These are phyloP conservation scores for Teratosphaeria epicoccoides DNA, from an alignment of 2,329 filamentous ascomycete species.

Conservation along the genomic window DNA sequence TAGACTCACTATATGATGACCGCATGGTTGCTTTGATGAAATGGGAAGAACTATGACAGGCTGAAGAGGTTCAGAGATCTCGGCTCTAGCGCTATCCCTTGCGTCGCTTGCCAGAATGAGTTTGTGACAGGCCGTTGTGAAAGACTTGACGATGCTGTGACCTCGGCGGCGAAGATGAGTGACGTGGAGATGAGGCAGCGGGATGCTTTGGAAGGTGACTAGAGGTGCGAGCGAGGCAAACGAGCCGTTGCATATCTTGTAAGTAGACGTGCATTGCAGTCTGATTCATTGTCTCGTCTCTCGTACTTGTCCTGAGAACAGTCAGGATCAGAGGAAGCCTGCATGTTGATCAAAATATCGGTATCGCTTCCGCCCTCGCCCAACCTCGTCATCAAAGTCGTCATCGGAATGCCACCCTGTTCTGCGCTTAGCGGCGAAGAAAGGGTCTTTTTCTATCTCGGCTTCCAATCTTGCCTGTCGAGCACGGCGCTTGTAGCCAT, in stretches of 20 bases:
- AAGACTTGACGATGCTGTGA: constrained; percentile 62
- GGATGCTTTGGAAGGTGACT: constrained; percentile 72
- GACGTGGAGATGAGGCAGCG: constrained; percentile 71
- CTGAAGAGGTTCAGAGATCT: constrained; percentile 80
- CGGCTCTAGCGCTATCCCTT: constrained; percentile 91
- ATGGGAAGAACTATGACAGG: constrained; percentile 62
- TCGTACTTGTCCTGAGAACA: no score
- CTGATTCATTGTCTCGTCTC: constrained; percentile 11
- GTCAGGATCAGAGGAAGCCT: not conserved
- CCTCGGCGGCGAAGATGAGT: constrained; percentile 73
- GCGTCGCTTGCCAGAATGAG: no score
- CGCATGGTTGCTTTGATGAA: no score
- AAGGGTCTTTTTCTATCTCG: not conserved
- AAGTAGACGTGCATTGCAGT: not conserved
- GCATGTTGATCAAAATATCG: not conserved
- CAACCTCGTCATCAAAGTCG: not conserved
- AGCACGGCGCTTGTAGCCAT: not conserved
- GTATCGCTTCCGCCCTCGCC: not conserved
- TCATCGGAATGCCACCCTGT: not conserved
- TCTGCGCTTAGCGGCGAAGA: not conserved
- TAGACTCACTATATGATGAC: no score
- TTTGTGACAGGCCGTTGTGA: no score
- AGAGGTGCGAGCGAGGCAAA: constrained; percentile 59
- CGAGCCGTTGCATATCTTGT: no score
- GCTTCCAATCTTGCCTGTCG: not conserved